These are phyloP conservation scores for Neocatenulostroma microsporum DNA, from an alignment of 2,329 filamentous ascomycete genomes.

Conservation along the genomic window DNA sequence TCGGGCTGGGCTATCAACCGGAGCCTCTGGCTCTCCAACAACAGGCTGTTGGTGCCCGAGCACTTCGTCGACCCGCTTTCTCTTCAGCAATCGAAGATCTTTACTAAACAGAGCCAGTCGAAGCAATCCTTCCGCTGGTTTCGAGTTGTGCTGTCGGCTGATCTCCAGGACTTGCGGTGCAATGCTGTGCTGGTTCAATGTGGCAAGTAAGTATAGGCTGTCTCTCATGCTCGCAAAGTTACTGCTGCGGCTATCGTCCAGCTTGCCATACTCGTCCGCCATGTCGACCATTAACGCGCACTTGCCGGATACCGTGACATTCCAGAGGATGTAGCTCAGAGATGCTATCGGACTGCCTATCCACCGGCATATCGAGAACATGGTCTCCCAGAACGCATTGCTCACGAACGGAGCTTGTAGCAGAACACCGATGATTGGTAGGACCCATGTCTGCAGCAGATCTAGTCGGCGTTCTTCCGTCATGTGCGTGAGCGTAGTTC, in stretches of 20 bases:
- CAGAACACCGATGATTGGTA: slow-evolving; percentile 33
- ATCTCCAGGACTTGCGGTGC: slow-evolving; percentile 15
- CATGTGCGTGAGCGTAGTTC: too few species aligned
- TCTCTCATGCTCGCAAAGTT: slow-evolving; percentile 36
- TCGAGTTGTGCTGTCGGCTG: slow-evolving; percentile 3
- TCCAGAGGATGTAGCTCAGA: slow-evolving; percentile 34
- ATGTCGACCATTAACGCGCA: slow-evolving; percentile 35
- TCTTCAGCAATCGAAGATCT: slow-evolving; percentile 20
- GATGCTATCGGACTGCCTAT: slow-evolving; percentile 32
- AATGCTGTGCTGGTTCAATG: slow-evolving; percentile 40
- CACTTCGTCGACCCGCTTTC: not conserved
- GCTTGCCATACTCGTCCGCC: slow-evolving; percentile 27
- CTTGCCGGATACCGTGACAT: slow-evolving; percentile 34
- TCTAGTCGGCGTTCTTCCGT: too few species aligned
- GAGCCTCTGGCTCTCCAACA: not conserved
- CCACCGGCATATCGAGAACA: slow-evolving; percentile 32
- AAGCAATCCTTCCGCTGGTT: slow-evolving; percentile 34
- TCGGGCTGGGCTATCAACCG: too few species aligned
- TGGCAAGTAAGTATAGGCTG: slow-evolving; percentile 38
- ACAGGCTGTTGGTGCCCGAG: slow-evolving; percentile 2
- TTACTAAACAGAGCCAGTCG: slow-evolving; percentile 36
- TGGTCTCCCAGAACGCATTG: slow-evolving; percentile 31
- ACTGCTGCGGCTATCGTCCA: slow-evolving; percentile 20
- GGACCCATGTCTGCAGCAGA: slow-evolving; percentile 36
- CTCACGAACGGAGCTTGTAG: slow-evolving; percentile 37